phyloP scores from a whole-genome alignment of 345 rosid species.

The Nasturtium officinale region DNA sequence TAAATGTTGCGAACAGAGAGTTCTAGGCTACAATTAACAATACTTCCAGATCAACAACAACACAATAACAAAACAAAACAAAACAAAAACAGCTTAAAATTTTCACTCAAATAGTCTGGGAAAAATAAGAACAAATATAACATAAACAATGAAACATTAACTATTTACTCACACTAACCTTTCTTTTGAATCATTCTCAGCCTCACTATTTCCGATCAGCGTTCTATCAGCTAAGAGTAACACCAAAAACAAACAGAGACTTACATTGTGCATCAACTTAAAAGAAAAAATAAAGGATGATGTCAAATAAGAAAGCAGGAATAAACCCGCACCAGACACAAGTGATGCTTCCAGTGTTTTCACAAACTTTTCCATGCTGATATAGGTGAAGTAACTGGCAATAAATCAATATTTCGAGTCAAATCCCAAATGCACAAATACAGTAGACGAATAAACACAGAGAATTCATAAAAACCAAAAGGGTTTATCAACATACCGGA shows the following conservation, averaged over 20 bases:
- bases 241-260: constrained; percentile 10
- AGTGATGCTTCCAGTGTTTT: constrained; percentile 51
- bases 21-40: constrained; percentile 54
- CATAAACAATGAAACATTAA: constrained; percentile 4
- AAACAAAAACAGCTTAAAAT: not conserved
- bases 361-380: constrained; percentile 72
- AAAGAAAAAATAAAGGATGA: not conserved
- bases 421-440: constrained; percentile 13
- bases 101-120: not conserved
- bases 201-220: constrained; percentile 10
- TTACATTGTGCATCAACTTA: constrained; percentile 1
- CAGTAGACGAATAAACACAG: not conserved
- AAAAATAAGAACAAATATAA: not conserved
- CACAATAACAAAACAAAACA: not conserved
- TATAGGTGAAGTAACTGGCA: constrained; percentile 74
- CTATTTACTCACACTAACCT: constrained; percentile 49
- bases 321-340: constrained; percentile 44
- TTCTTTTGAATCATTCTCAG: constrained; percentile 43
- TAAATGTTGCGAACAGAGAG: constrained; percentile 55
- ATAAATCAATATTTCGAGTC: not conserved
- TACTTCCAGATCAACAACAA: constrained; percentile 1
- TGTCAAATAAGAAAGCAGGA: not conserved
- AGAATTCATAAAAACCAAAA: not conserved
- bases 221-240: constrained; percentile 39
- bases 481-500: constrained; percentile 56